Evolutionary conservation across 306 rosid genomes (phyloP).

Genomic region (Dryas drummondii): DNA sequence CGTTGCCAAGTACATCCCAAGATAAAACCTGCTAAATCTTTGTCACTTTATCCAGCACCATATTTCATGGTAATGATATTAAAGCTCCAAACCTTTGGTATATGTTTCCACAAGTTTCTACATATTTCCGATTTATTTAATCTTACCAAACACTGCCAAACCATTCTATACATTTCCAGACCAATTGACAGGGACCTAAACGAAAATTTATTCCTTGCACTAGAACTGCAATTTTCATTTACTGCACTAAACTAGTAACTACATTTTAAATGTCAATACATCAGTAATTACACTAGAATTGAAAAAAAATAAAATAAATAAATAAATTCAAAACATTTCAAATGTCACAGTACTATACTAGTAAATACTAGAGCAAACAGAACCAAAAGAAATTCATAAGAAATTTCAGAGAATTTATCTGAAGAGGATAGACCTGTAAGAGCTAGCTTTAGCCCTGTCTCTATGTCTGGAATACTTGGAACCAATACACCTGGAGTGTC

Average conservation of each 20-base stretch:
- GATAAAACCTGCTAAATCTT: background rate
- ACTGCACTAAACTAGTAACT: background rate
- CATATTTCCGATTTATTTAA: background rate
- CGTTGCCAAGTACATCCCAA: background rate
- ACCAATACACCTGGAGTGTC: constrained; percentile 97
- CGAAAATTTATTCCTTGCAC: background rate
- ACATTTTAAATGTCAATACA: no score
- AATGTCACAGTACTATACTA: background rate
- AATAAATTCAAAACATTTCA: background rate
- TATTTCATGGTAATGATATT: background rate
- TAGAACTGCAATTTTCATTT: background rate
- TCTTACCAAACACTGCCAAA: background rate
- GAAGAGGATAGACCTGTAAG: constrained; percentile 59
- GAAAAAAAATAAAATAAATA: no score
- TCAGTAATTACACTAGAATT: no score
- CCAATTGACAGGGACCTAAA: background rate
- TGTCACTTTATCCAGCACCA: background rate
- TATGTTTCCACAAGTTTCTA: background rate
- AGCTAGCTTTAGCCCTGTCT: constrained; percentile 89
- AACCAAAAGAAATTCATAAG: background rate
- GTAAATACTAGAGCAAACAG: background rate
- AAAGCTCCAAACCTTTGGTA: background rate
- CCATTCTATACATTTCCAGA: background rate
- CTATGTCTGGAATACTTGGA: constrained; percentile 82
- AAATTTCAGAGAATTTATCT: constrained; percentile 3